Percentiles rank a stretch among this genome's conserved stretches.
Conservation (phyloP, 2,329 filamentous ascomycete species). For the Sphaceloma murrayae region DNA sequence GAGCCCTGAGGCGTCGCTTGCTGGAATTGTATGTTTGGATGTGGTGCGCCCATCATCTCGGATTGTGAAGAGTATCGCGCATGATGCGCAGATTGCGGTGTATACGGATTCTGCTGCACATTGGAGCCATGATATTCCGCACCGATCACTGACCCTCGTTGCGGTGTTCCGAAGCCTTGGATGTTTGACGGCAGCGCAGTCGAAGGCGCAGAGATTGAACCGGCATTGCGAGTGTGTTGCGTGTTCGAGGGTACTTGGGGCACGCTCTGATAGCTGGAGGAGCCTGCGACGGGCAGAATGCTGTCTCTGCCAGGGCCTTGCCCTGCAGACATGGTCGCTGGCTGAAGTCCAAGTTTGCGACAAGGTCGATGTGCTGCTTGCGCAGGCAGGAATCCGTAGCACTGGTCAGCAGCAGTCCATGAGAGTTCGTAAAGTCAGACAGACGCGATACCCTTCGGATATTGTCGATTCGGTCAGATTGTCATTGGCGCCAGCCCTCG, state of each 20-base stretch:
- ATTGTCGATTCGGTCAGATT: no score
- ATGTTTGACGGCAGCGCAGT: slow-evolving; percentile 31
- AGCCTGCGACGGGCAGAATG: slow-evolving; percentile 4
- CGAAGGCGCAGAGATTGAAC: slow-evolving; percentile 11
- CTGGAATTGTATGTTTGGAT: slow-evolving; percentile 51
- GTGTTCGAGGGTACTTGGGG: slow-evolving; percentile 3
- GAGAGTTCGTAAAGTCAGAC: no score
- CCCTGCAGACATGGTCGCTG: slow-evolving; percentile 11
- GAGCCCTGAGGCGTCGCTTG: slow-evolving; percentile 35
- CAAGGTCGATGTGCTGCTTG: no score
- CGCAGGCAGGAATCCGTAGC: no score
- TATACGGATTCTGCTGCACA: slow-evolving; percentile 32
- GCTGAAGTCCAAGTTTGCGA: slow-evolving; percentile 15
- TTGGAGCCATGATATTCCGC: slow-evolving; percentile 39
- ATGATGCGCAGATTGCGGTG: slow-evolving; percentile 39
- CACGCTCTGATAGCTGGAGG: slow-evolving; percentile 4
- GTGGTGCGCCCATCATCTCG: slow-evolving; percentile 24
- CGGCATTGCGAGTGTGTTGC: slow-evolving; percentile 7
- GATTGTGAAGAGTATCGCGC: slow-evolving; percentile 38
- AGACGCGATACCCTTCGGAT: no score
- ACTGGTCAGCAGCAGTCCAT: no score
- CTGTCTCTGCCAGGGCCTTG: slow-evolving; percentile 14
- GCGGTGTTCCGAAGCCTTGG: slow-evolving; percentile 42
- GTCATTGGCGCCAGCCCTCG: no score
- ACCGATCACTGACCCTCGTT: slow-evolving; percentile 44